Percentiles rank a stretch among this genome's conserved stretches.
Evolutionary conservation across 192 early-diverging fungal genomes (phyloP).

Genomic region (Coemansia sp.): DNA sequence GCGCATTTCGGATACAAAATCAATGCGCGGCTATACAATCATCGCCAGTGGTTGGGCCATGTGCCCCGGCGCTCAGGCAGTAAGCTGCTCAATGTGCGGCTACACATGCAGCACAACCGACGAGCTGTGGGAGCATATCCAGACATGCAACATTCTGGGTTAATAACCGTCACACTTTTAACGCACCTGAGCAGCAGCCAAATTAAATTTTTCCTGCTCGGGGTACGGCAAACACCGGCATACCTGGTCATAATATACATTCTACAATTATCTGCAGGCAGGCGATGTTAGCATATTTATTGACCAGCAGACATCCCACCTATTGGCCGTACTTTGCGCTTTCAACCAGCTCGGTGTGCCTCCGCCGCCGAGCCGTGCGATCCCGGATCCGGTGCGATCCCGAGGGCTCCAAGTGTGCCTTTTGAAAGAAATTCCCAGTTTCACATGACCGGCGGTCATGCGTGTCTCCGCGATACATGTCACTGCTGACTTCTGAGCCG

Average conservation of each 20-base stretch:
- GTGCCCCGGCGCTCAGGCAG: slow-evolving; percentile 1
- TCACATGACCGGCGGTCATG: background rate
- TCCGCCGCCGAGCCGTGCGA: slow-evolving; percentile 10
- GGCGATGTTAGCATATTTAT: too few relatives aligned
- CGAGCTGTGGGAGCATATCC: slow-evolving; percentile 50
- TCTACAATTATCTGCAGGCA: too few relatives aligned
- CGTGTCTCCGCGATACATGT: background rate
- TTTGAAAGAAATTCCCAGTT: background rate
- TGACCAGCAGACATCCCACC: background rate
- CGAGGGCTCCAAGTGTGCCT: background rate
- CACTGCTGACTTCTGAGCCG: too few relatives aligned
- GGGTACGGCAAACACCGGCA: background rate
- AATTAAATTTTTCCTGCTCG: background rate
- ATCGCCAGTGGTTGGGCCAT: slow-evolving; percentile 1
- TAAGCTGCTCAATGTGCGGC: slow-evolving; percentile 46
- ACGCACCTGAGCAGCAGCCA: background rate
- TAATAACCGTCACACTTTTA: slow-evolving; percentile 1
- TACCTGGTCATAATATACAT: background rate
- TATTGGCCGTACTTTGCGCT: slow-evolving; percentile 7
- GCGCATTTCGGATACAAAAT: background rate
- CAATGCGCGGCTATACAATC: background rate
- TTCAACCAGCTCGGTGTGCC: slow-evolving; percentile 12
- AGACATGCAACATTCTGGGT: slow-evolving; percentile 41
- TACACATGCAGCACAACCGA: slow-evolving; percentile 31
- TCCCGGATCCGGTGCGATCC: slow-evolving; percentile 8